A percentile compares a stretch with the other conserved stretches of the same genome.
Evolutionary conservation across 345 rosid species (phyloP).

Genomic region (Sisymbrium irio): DNA sequence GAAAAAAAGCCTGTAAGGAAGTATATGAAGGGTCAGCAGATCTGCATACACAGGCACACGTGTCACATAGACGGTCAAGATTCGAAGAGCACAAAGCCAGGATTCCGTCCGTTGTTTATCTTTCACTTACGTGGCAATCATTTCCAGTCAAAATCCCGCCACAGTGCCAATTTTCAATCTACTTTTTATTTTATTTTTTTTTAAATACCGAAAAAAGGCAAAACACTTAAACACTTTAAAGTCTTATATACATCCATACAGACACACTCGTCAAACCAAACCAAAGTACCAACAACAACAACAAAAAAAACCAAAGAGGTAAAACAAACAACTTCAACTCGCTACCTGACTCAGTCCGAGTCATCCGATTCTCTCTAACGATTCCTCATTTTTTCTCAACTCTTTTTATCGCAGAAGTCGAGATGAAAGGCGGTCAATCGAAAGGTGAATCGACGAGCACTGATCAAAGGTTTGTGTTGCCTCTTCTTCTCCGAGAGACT

Average conservation of each 20-base stretch:
- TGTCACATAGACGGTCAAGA: slow-evolving; percentile 9
- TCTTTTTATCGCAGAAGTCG: slow-evolving; percentile 42
- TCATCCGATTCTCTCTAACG: slow-evolving; percentile 21
- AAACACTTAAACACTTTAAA: neutral
- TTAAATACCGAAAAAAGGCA: neutral
- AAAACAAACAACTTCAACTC: slow-evolving; percentile 31
- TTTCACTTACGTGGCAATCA: slow-evolving; percentile 2
- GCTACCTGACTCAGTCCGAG: slow-evolving; percentile 28
- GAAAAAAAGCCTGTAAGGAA: neutral
- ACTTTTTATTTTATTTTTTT: neutral
- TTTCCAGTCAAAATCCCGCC: slow-evolving; percentile 24
- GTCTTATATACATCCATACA: neutral
- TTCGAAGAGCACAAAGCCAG: slow-evolving; percentile 2
- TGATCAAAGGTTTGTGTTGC: slow-evolving; percentile 43
- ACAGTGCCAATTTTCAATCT: slow-evolving; percentile 21
- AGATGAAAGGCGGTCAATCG: slow-evolving; percentile 69
- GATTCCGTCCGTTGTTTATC: slow-evolving; percentile 1
- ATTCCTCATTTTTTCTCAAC: slow-evolving; percentile 22
- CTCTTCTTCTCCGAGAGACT: no score
- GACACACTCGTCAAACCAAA: slow-evolving; percentile 16
- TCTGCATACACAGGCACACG: neutral
- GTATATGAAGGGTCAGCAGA: neutral
- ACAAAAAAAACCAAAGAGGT: slow-evolving; percentile 13
- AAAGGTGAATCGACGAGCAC: slow-evolving; percentile 45
- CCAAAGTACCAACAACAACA: neutral